phyloP scores from a whole-genome alignment of 2,329 filamentous ascomycete genomes.

The Plectosphaerella plurivora region DNA sequence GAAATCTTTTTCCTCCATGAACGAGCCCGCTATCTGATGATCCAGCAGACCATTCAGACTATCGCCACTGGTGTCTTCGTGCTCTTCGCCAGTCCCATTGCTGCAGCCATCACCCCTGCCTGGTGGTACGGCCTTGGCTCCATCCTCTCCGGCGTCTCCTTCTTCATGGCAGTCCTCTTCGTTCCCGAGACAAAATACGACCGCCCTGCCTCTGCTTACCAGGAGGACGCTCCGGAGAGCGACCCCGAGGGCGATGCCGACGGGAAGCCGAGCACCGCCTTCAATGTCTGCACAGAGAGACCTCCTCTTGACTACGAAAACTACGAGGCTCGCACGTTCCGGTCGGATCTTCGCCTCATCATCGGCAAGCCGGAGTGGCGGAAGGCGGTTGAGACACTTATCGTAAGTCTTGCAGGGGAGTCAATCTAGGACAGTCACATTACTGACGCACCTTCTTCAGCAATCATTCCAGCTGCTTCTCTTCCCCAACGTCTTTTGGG shows the following conservation, averaged over 20 bases:
- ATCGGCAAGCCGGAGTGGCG: conserved; percentile 12
- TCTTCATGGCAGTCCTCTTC: conserved; percentile 10
- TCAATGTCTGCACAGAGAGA: conserved; percentile 3
- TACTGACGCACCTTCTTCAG: conserved; percentile 9
- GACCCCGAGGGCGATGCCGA: background rate
- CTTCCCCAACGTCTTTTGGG: conserved; percentile 15
- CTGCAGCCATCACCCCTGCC: conserved; percentile 8
- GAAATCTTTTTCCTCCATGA: conserved; percentile 18
- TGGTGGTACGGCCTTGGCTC: conserved; percentile 18
- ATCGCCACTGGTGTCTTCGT: conserved; percentile 11
- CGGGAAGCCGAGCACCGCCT: background rate
- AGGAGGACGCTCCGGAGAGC: background rate
- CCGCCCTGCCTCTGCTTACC: conserved; percentile 5
- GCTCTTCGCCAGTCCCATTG: conserved; percentile 13
- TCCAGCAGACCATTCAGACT: conserved; percentile 12
- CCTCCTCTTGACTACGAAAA: conserved; percentile 7
- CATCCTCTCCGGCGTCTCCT: conserved; percentile 10
- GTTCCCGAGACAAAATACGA: conserved; percentile 14
- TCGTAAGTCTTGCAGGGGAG: too few species aligned
- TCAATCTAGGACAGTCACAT: too few species aligned
- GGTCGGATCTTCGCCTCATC: conserved; percentile 16
- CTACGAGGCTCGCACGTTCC: conserved; percentile 11
- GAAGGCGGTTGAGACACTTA: background rate
- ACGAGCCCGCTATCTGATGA: conserved; percentile 10
- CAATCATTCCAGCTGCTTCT: conserved; percentile 10